Evolutionary conservation across 2,329 filamentous ascomycete species (phyloP).

Genomic region (Epichloe uncinata): DNA sequence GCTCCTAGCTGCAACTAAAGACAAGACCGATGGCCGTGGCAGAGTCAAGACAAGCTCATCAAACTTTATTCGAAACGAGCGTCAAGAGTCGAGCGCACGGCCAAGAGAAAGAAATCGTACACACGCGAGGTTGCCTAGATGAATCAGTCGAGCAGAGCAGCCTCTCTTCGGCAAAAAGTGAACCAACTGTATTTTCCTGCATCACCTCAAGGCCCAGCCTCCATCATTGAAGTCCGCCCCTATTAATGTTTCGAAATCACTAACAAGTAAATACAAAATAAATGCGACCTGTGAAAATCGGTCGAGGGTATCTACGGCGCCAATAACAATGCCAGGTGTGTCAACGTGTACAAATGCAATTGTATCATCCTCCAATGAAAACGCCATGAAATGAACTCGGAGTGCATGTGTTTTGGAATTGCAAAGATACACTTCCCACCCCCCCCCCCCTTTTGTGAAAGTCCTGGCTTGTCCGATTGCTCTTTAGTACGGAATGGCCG

Average conservation of each 20-base stretch:
- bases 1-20: too few relatives aligned
- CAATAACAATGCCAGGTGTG: constrained; percentile 1
- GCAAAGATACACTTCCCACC: too few relatives aligned
- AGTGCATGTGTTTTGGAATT: not conserved
- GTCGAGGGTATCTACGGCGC: constrained; percentile 5
- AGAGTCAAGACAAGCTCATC: too few relatives aligned
- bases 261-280: not conserved
- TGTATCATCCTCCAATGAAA: not conserved
- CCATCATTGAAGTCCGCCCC: not conserved
- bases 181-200: not conserved
- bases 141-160: too few relatives aligned
- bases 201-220: not conserved
- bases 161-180: not conserved
- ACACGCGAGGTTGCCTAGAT: too few relatives aligned
- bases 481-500: too few relatives aligned
- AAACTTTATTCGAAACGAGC: too few relatives aligned
- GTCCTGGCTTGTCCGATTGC: too few relatives aligned
- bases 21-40: too few relatives aligned
- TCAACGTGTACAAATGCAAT: not conserved
- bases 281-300: constrained; percentile 1
- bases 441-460: too few relatives aligned
- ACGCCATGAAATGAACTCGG: not conserved
- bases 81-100: too few relatives aligned
- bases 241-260: not conserved
- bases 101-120: too few relatives aligned